phyloP scores from a whole-genome alignment of 805 yeast genomes.

The Cyberlindnera amylophila region DNA sequence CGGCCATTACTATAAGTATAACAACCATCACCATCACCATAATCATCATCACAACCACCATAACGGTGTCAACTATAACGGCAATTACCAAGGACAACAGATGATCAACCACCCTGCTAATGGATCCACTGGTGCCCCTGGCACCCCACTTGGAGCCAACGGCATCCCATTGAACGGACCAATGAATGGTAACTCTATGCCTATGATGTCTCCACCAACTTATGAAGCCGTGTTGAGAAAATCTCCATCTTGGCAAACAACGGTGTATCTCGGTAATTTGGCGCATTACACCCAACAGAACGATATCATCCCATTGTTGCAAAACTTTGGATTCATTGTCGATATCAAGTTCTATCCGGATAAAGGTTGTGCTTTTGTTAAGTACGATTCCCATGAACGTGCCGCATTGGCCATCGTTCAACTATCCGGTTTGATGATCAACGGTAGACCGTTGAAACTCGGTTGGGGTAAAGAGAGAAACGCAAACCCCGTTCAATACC shows the following conservation, averaged over 20 bases:
- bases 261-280: slow-evolving; percentile 83
- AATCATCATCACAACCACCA: slow-evolving; percentile 3
- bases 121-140: slow-evolving; percentile 1
- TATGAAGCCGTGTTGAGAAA: slow-evolving; percentile 72
- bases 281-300: slow-evolving; percentile 71
- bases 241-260: slow-evolving; percentile 79
- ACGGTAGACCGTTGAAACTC: slow-evolving; percentile 75
- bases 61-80: slow-evolving; percentile 4
- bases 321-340: slow-evolving; percentile 76
- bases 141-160: slow-evolving; percentile 1
- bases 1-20: slow-evolving; percentile 4
- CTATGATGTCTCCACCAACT: slow-evolving; percentile 43
- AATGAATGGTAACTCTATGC: slow-evolving; percentile 7
- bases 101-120: neutral
- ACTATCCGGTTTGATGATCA: slow-evolving; percentile 62
- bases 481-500: slow-evolving; percentile 23
- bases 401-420: slow-evolving; percentile 88
- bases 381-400: slow-evolving; percentile 80
- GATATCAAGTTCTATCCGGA: slow-evolving; percentile 80
- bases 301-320: slow-evolving; percentile 70
- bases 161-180: slow-evolving; percentile 5
- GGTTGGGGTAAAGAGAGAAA: slow-evolving; percentile 80
- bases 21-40: slow-evolving; percentile 29
- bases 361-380: slow-evolving; percentile 84
- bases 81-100: neutral